These are phyloP conservation scores for Lasiodiplodia gonubiensis DNA, from an alignment of 2,329 filamentous ascomycete species.

Conservation along the genomic window DNA sequence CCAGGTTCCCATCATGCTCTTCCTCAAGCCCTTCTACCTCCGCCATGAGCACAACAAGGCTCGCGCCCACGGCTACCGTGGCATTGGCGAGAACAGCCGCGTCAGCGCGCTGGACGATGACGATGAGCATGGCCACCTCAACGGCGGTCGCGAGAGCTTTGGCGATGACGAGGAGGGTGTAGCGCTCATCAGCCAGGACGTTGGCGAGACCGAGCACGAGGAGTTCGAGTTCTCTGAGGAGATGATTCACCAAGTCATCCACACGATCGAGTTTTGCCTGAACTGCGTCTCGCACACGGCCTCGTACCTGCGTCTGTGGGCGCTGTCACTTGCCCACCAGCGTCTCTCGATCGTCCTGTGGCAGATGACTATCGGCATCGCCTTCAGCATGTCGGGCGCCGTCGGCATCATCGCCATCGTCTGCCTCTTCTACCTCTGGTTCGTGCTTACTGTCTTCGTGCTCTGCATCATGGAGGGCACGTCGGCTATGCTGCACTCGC, in stretches of 20 bases:
- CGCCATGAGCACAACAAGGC: slow-evolving; percentile 91
- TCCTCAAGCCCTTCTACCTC: slow-evolving; percentile 95
- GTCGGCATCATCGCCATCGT: slow-evolving; percentile 81
- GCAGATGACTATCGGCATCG: slow-evolving; percentile 88
- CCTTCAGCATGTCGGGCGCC: slow-evolving; percentile 70
- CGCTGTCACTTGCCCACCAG: slow-evolving; percentile 94
- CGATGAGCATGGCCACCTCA: slow-evolving; percentile 64
- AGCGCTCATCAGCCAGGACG: slow-evolving; percentile 87
- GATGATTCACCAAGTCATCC: slow-evolving; percentile 99
- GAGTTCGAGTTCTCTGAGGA: slow-evolving; percentile 97
- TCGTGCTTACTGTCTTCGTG: slow-evolving; percentile 78
- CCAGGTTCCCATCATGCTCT: slow-evolving; percentile 88
- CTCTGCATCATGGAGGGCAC: slow-evolving; percentile 96
- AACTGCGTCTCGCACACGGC: slow-evolving; percentile 99
- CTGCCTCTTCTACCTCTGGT: slow-evolving; percentile 85
- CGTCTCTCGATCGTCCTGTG: slow-evolving; percentile 95
- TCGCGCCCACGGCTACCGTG: slow-evolving; percentile 86
- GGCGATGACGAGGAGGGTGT: slow-evolving; percentile 80
- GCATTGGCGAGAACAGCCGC: slow-evolving; percentile 84
- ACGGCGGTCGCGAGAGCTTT: slow-evolving; percentile 68
- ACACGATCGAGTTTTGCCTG: slow-evolving; percentile 98
- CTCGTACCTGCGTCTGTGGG: slow-evolving; percentile 98
- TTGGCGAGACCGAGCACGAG: slow-evolving; percentile 76
- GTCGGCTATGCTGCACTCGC: slow-evolving; percentile 90
- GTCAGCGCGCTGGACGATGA: slow-evolving; percentile 92